These are phyloP conservation scores for Irpex rosettiformis DNA, from an alignment of 1,284 basidiomycete genomes.

Conservation along the genomic window DNA sequence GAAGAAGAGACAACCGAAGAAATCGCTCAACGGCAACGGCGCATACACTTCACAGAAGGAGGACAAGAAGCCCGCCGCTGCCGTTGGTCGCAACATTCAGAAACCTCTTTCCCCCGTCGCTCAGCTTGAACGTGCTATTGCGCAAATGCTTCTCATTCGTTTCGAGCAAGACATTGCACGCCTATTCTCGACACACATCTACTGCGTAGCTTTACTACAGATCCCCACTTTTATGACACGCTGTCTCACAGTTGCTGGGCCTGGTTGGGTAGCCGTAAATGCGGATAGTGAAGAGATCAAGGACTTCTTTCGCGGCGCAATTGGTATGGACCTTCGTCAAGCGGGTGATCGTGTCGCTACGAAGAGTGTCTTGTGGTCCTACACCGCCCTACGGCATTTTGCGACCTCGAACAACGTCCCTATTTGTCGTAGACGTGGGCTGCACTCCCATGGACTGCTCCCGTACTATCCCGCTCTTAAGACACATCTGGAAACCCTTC, in stretches of 20 bases:
- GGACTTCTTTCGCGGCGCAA: slow-evolving; percentile 62
- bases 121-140: slow-evolving; percentile 60
- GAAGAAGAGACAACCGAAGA: slow-evolving; percentile 54
- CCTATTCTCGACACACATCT: slow-evolving; percentile 64
- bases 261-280: slow-evolving; percentile 63
- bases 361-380: slow-evolving; percentile 73
- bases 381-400: slow-evolving; percentile 69
- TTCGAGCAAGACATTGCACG: slow-evolving; percentile 69
- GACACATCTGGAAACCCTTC: slow-evolving; percentile 54
- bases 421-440: slow-evolving; percentile 56
- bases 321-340: slow-evolving; percentile 70
- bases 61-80: slow-evolving; percentile 40
- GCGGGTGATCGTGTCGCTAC: slow-evolving; percentile 71
- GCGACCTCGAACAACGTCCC: slow-evolving; percentile 64
- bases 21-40: slow-evolving; percentile 33
- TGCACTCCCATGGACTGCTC: slow-evolving; percentile 60
- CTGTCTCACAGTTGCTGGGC: slow-evolving; percentile 54
- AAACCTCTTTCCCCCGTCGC: slow-evolving; percentile 54
- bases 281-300: slow-evolving; percentile 64
- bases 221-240: slow-evolving; percentile 64
- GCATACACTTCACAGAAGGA: slow-evolving; percentile 29
- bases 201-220: slow-evolving; percentile 56
- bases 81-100: slow-evolving; percentile 48
- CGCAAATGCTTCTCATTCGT: slow-evolving; percentile 57
- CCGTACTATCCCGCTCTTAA: slow-evolving; percentile 57